Conservation (phyloP, 371 early-diverging fungal species). For the Batrachochytrium dendrobatidis region DNA sequence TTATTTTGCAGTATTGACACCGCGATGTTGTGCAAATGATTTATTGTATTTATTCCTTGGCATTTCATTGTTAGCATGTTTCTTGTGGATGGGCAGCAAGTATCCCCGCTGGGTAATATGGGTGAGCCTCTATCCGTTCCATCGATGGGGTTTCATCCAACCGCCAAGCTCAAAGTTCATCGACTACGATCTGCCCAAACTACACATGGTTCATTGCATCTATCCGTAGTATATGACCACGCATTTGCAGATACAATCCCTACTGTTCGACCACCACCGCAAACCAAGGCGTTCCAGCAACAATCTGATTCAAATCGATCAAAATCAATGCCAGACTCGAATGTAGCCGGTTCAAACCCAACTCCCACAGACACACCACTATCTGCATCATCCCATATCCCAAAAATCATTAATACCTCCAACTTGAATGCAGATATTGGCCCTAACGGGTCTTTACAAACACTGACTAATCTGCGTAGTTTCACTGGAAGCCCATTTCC, state of each 20-base stretch:
- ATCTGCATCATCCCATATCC: background rate
- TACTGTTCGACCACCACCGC: background rate
- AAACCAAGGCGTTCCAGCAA: background rate
- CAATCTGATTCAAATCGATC: background rate
- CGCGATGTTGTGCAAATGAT: background rate
- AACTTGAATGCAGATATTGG: too few relatives aligned
- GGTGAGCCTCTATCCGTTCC: background rate
- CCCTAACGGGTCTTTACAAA: too few relatives aligned
- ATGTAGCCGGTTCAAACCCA: background rate
- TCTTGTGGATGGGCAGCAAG: constrained; percentile 39
- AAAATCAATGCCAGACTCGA: background rate
- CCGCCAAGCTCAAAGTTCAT: constrained; percentile 33
- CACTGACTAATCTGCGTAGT: too few relatives aligned
- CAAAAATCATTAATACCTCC: constrained; percentile 8
- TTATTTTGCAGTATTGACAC: background rate
- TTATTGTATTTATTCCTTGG: background rate
- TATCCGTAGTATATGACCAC: constrained; percentile 32
- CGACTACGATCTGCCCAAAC: constrained; percentile 27
- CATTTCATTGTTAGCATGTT: constrained; percentile 11
- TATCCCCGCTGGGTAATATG: constrained; percentile 20
- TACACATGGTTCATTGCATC: constrained; percentile 18
- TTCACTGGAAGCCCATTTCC: too few relatives aligned
- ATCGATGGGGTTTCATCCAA: constrained; percentile 20
- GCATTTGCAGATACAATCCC: background rate
- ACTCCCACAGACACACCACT: background rate